Evolutionary conservation across 306 rosid species (phyloP), one percentile per base, ranked within the genome.

Genomic region (Lotus japonicus): DNA sequence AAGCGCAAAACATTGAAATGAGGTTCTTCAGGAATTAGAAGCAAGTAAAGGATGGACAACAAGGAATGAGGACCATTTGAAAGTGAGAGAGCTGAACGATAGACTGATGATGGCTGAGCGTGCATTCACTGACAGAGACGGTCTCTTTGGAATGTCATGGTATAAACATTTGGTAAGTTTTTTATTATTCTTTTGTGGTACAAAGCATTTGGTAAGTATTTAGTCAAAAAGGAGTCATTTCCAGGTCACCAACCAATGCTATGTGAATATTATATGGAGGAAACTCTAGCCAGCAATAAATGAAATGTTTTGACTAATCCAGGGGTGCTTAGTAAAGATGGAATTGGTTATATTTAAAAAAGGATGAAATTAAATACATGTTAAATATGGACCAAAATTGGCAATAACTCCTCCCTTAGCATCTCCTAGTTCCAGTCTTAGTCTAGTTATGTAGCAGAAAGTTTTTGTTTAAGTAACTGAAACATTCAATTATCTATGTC

Each of bases 91-190:
- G 66, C 44, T 87, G 35, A 87, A 87, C 72, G 91, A 87, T 76
- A 90, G 91, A 64, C 62, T 80, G 28, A 85, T 82, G 87, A 85
- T 87, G 91, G 84, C 88, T 12, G 96, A 90, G 78, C 85, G 84
- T 11, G 94, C 91, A 54, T 82, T 89, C 79, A 81, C 89, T 12
- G 86, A 83, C 74, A 72, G 39, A 63, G 94, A 87, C 49, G 96
- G 92, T n/a, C 92, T 85, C 56, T 81, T 68, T 55, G 77, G 82
- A 76, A 79, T 81, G 68, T 62, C 91, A 43, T 87, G 94, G 94
- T 74, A 83, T 78, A 87, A 89, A 82, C 94, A 89, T 83, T 64
- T 89, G 89, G 90, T 83, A 79, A 54, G 53, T 71, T 3, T 3
- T 28, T 5, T 26, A 1, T 26, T 26, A 21, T 21, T 4, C 11